Base-by-base conservation (phyloP, 495 filamentous ascomycete genomes). In the Pyronema domesticum region DNA sequence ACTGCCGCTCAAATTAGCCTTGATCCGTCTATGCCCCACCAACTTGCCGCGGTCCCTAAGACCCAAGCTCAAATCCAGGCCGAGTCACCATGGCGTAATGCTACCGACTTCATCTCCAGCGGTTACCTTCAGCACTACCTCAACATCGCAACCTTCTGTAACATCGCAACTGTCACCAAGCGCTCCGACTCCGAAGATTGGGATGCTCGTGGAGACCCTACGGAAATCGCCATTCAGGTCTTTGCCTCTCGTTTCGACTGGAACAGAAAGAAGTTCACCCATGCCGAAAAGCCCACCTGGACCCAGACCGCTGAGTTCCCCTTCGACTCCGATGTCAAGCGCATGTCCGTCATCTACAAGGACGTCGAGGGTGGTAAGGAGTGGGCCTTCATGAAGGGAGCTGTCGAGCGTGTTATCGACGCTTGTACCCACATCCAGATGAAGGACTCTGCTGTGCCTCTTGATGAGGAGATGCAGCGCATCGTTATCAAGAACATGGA, bases 211-310 rank as follows among this genome's bases (percentile, higher is more conserved):
- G 80, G 80, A 17, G 79, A 82, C 54, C 80, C 80, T 6, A 84
- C 80, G 0, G 79, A 83, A 56, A 80, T 82, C 56, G 80, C 80
- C 8, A 79, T 84, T 52, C 79, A 84, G 60, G 80, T 83, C 1
- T 80, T 83, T 58, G 74, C 80, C 4, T 72, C 68, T 40, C 75
- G 80, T 14, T 80, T 84, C 61, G 68, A 76, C 55, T 77, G 74
- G 74, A 76, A 77, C 43, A 70, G 74, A 18, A 68, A 74, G 51
- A 71, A 66, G 23, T 71, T 73, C 63, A 73, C 70, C 13, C 60
- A 71, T 57, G 73, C 73, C 18, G 69, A 76, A n/a, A 67, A 70
- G 30, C 69, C 76, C 4, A 51, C 68, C 43, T 83, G 78, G 78
- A 56, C 55, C 1, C 74, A 82, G 57, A 68, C 74, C 53, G 71